phyloP scores from a whole-genome alignment of 2,329 filamentous ascomycete species.

The Leptodontidium sp. region DNA sequence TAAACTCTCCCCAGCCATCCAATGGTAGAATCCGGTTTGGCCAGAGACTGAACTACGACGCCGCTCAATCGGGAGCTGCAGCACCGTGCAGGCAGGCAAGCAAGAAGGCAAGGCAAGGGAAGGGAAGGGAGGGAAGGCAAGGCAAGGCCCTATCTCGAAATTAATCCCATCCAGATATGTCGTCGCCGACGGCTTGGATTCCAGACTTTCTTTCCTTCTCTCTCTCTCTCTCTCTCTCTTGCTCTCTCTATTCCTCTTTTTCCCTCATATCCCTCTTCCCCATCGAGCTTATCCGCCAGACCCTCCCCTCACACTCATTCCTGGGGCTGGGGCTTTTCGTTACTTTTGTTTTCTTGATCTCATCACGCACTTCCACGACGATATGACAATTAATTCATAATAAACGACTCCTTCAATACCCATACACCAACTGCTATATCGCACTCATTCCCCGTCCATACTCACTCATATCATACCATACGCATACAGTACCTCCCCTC shows the following conservation, averaged over 20 bases:
- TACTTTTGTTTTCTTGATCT: slow-evolving; percentile 1
- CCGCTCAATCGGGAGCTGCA: slow-evolving; percentile 16
- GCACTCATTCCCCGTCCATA: slow-evolving; percentile 2
- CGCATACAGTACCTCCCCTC: slow-evolving; percentile 3
- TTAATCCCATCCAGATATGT: slow-evolving; percentile 12
- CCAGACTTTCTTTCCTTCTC: background rate
- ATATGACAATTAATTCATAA: slow-evolving; percentile 23
- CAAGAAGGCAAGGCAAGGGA: background rate
- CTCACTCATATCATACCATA: background rate
- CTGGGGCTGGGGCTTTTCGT: slow-evolving; percentile 12
- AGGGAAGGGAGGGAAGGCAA: background rate
- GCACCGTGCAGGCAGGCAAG: slow-evolving; percentile 4
- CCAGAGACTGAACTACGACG: slow-evolving; percentile 8
- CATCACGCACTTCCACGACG: slow-evolving; percentile 17
- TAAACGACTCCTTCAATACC: slow-evolving; percentile 55
- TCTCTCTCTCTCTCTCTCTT: background rate
- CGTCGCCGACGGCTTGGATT: slow-evolving; percentile 12
- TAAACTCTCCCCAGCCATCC: slow-evolving; percentile 11
- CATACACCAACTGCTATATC: slow-evolving; percentile 59
- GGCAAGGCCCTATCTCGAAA: slow-evolving; percentile 12
- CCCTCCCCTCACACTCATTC: slow-evolving; percentile 8
- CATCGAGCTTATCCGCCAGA: slow-evolving; percentile 2
- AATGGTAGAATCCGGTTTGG: slow-evolving; percentile 15
- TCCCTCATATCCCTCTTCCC: background rate
- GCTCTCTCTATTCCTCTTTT: slow-evolving; percentile 9